Percentiles rank a stretch among this genome's conserved stretches.
Conservation (phyloP, 495 filamentous ascomycete species). For the Amniculicola lignicola region DNA sequence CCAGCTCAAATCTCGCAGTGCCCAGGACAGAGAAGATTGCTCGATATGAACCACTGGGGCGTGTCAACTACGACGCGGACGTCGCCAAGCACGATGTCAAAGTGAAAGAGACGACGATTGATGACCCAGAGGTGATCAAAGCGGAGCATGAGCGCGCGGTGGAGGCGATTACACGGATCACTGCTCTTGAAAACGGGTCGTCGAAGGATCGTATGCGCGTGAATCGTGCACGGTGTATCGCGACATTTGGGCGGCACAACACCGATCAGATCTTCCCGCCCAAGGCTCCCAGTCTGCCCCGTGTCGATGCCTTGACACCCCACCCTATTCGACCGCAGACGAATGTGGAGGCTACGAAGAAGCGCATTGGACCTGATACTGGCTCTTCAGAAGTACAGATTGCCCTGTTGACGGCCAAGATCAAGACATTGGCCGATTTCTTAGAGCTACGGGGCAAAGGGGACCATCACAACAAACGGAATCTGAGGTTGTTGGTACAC, state of each 20-base stretch:
- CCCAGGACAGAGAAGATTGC: conserved; percentile 4
- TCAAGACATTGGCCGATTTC: conserved; percentile 66
- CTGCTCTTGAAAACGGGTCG: conserved; percentile 67
- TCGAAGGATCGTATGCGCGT: conserved; percentile 71
- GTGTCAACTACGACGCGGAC: background rate
- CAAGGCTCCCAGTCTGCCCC: conserved; percentile 40
- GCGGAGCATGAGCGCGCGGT: conserved; percentile 53
- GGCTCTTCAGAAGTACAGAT: conserved; percentile 94
- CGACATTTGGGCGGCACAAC: conserved; percentile 83
- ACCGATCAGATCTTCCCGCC: conserved; percentile 70
- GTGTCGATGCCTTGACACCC: background rate
- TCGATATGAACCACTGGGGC: background rate
- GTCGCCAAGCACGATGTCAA: background rate
- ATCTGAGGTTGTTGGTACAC: conserved; percentile 80
- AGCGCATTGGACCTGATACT: conserved; percentile 82
- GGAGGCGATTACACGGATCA: conserved; percentile 71
- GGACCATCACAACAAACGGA: conserved; percentile 93
- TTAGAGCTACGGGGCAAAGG: conserved; percentile 54
- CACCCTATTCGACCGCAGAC: conserved; percentile 28
- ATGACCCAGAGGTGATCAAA: conserved; percentile 35
- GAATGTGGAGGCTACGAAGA: conserved; percentile 47
- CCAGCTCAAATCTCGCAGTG: conserved; percentile 58
- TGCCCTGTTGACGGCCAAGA: conserved; percentile 94
- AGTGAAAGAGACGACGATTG: background rate
- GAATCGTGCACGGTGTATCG: conserved; percentile 78